Conservation (phyloP, 768 basidiomycete species). For the Auriculariales sp. region DNA sequence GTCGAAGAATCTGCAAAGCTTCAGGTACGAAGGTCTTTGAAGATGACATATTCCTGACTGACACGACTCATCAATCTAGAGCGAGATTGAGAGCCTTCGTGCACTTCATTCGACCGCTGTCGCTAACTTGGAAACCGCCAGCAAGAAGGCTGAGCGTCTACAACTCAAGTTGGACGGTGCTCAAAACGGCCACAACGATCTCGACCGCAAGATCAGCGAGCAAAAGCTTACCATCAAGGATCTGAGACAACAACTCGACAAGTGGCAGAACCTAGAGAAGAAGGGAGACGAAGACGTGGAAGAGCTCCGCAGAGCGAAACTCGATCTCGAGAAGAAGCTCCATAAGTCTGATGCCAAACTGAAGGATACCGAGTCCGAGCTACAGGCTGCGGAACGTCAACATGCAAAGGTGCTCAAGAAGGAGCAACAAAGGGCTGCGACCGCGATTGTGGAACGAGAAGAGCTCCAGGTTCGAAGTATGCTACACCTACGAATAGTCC, state of each 20-base stretch:
- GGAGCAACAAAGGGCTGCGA: constrained; percentile 6
- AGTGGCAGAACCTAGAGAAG: constrained; percentile 54
- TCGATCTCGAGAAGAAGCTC: constrained; percentile 41
- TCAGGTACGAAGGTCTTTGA: neutral
- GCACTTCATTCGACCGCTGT: no score
- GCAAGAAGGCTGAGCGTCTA: constrained; percentile 40
- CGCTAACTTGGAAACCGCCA: neutral
- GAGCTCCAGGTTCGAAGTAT: neutral
- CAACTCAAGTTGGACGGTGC: constrained; percentile 44
- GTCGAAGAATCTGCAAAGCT: neutral
- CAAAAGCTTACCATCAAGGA: constrained; percentile 39
- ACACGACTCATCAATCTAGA: no score
- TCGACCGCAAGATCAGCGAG: constrained; percentile 43
- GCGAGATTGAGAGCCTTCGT: no score
- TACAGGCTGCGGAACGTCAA: constrained; percentile 12
- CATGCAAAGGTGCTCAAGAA: constrained; percentile 10
- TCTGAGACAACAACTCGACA: constrained; percentile 47
- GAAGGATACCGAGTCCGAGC: constrained; percentile 16
- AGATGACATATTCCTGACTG: neutral
- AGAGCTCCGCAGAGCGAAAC: constrained; percentile 33
- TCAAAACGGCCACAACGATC: constrained; percentile 33
- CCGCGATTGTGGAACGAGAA: neutral
- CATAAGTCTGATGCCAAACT: constrained; percentile 27
- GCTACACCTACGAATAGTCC: neutral
- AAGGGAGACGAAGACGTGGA: constrained; percentile 48